Percentiles rank a stretch among this genome's conserved stretches.
Evolutionary conservation across 208 protist species (phyloP).

Genomic region (Lotmaria passim): DNA sequence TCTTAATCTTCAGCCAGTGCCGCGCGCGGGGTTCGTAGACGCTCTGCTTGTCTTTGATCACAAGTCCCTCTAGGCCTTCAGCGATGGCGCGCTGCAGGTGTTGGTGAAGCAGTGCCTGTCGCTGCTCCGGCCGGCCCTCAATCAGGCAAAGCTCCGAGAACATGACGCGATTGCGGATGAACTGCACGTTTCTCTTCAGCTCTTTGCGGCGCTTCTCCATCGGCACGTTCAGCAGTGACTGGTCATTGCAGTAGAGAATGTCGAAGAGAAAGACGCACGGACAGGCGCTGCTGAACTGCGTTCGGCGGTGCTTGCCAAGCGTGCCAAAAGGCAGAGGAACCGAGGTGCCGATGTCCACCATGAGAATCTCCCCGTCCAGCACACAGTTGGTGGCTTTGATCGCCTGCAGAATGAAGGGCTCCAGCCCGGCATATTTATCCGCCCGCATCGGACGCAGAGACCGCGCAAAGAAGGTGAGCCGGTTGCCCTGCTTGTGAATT

Average conservation of each 20-base stretch:
- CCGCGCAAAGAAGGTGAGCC: conserved; percentile 70
- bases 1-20: conserved; percentile 92
- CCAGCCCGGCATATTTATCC: conserved; percentile 69
- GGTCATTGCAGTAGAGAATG: conserved; percentile 81
- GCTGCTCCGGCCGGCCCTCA: conserved; percentile 38
- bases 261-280: conserved; percentile 87
- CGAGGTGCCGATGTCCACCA: conserved; percentile 73
- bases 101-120: conserved; percentile 37
- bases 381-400: conserved; percentile 67
- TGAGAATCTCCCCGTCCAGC: conserved; percentile 87
- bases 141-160: conserved; percentile 70
- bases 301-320: conserved; percentile 78
- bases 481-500: conserved; percentile 73
- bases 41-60: conserved; percentile 75
- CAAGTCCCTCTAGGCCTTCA: conserved; percentile 78
- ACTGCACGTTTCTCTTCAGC: conserved; percentile 40
- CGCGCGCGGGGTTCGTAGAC: conserved; percentile 78
- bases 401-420: conserved; percentile 51
- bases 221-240: conserved; percentile 40
- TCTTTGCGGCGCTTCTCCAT: conserved; percentile 43
- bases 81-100: conserved; percentile 66
- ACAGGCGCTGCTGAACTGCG: conserved; percentile 63
- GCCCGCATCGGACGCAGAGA: conserved; percentile 75
- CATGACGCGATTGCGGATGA: conserved; percentile 52
- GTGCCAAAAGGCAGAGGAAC: conserved; percentile 88